Conservation (phyloP, 164 flowering plant species). For the Buxus sempervirens region DNA sequence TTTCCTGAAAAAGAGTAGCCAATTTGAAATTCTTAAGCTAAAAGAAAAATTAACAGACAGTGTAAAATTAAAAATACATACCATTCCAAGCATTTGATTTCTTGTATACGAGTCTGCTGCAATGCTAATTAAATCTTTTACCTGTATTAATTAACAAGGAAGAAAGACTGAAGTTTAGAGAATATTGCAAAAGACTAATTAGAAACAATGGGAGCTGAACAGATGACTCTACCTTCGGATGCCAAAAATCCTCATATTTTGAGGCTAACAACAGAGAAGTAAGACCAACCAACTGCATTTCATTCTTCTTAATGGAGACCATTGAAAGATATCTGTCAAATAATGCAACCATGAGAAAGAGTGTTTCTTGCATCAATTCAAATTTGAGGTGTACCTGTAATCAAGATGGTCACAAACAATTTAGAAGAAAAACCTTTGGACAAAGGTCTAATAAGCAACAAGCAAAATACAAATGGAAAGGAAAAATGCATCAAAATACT, state of each 20-base stretch:
- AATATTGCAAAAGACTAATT: background rate
- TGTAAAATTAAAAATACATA: constrained; percentile 18
- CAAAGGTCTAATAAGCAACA: background rate
- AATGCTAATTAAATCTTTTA: constrained; percentile 72
- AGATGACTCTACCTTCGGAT: constrained; percentile 61
- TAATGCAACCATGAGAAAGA: constrained; percentile 71
- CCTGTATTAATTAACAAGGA: constrained; percentile 30
- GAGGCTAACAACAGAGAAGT: constrained; percentile 83
- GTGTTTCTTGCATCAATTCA: constrained; percentile 87
- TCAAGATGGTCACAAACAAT: constrained; percentile 1
- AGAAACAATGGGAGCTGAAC: background rate
- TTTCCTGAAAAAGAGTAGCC: constrained; percentile 58
- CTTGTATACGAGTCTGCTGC: constrained; percentile 71
- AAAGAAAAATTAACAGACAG: background rate
- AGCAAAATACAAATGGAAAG: background rate
- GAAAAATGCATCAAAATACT: background rate
- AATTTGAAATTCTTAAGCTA: background rate
- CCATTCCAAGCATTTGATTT: constrained; percentile 79
- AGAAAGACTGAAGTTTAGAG: background rate
- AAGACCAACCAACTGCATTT: constrained; percentile 89
- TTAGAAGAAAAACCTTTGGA: constrained; percentile 1
- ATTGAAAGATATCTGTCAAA: constrained; percentile 71
- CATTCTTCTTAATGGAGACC: constrained; percentile 51
- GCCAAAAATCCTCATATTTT: constrained; percentile 95
- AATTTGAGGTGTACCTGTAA: constrained; percentile 79